Conservation (phyloP, 2,329 filamentous ascomycete genomes). For the Fusarium sp. region DNA sequence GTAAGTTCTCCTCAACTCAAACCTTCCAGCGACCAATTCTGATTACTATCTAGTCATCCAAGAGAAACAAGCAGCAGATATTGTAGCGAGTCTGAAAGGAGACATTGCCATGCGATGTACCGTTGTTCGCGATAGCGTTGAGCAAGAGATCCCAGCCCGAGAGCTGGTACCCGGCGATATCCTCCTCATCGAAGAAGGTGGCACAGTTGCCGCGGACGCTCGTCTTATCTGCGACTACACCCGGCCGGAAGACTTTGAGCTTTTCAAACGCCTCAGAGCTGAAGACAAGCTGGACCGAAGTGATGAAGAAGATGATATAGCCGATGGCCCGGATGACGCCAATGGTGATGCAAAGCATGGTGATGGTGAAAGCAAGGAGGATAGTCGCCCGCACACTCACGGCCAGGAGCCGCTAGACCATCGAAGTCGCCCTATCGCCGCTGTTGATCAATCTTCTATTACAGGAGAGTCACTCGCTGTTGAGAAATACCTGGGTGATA, state of each 20-base stretch:
- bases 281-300: constrained; percentile 31
- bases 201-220: constrained; percentile 24
- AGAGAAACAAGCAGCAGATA: constrained; percentile 31
- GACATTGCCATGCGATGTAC: constrained; percentile 36
- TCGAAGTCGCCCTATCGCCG: constrained; percentile 20
- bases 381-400: neutral
- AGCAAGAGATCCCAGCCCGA: constrained; percentile 23
- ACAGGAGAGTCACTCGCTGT: constrained; percentile 30
- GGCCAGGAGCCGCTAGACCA: constrained; percentile 7
- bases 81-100: constrained; percentile 26
- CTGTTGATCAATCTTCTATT: constrained; percentile 30
- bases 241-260: constrained; percentile 30
- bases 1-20: neutral
- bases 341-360: neutral
- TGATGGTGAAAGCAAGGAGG: neutral
- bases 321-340: neutral
- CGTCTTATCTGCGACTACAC: constrained; percentile 29
- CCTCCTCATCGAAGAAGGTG: constrained; percentile 29
- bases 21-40: neutral
- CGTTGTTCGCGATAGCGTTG: constrained; percentile 11
- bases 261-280: constrained; percentile 25
- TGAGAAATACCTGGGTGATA: constrained; percentile 22
- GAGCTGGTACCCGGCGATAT: constrained; percentile 25
- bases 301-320: constrained; percentile 26
- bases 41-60: neutral